These are phyloP conservation scores for Tubosaeta sp. DNA, from an alignment of 768 basidiomycete species.

Conservation along the genomic window DNA sequence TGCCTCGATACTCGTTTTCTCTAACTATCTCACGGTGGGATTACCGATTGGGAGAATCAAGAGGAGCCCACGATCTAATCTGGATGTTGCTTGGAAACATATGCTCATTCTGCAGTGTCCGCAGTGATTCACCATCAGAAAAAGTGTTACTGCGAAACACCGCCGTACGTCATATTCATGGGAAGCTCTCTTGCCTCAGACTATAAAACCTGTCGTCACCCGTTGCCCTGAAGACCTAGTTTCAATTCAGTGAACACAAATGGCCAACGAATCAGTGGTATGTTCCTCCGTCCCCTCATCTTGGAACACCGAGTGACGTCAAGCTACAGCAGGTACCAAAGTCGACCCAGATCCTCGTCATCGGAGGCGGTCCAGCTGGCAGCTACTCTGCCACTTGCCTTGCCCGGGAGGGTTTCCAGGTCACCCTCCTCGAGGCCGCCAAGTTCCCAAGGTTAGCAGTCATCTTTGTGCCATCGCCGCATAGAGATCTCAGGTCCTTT, in stretches of 20 bases:
- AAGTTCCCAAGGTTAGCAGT: not conserved
- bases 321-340: not conserved
- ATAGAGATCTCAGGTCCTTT: not conserved
- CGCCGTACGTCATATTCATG: not conserved
- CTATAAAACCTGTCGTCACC: not conserved
- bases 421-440: not conserved
- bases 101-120: not conserved
- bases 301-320: not conserved
- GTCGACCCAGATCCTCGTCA: not conserved
- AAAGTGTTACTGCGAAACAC: not conserved
- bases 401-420: not conserved
- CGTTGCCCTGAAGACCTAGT: not conserved
- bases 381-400: not conserved
- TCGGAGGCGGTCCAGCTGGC: constrained; percentile 1
- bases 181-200: not conserved
- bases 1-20: not conserved
- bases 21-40: not conserved
- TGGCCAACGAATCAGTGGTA: not conserved
- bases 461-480: not conserved
- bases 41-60: not conserved
- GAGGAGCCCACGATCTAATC: not conserved
- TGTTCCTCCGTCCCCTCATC: not conserved
- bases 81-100: not conserved
- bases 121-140: not conserved
- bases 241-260: not conserved